Conservation (phyloP, 805 yeast genomes). For the Nadsonia fulvescens region DNA sequence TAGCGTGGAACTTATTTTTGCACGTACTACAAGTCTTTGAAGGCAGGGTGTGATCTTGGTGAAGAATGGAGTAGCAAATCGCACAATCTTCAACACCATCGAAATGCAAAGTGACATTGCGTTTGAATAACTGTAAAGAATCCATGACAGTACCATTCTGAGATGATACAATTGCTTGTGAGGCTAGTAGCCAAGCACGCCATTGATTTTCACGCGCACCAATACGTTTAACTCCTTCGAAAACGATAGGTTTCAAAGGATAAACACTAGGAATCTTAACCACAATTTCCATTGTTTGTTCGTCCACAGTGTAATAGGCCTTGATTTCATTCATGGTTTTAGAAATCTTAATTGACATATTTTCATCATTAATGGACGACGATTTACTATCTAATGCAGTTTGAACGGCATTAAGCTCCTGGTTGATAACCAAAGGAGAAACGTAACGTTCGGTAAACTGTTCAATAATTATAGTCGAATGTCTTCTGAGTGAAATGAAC, state of each 20-base stretch:
- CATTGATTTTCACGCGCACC: constrained; percentile 87
- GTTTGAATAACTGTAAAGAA: constrained; percentile 48
- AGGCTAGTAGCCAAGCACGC: constrained; percentile 88
- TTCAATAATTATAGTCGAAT: constrained; percentile 41
- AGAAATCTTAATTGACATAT: constrained; percentile 41
- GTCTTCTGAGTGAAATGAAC: constrained; percentile 31
- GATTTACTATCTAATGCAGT: too few relatives aligned
- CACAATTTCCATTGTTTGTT: constrained; percentile 65
- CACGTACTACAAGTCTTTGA: constrained; percentile 79
- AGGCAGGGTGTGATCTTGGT: constrained; percentile 81
- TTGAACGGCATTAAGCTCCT: constrained; percentile 38
- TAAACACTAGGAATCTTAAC: constrained; percentile 56
- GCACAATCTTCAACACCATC: constrained; percentile 95
- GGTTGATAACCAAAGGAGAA: constrained; percentile 43
- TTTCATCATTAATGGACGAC: constrained; percentile 15
- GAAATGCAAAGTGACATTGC: constrained; percentile 68
- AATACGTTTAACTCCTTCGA: constrained; percentile 59
- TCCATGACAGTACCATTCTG: constrained; percentile 34
- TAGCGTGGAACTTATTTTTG: constrained; percentile 85
- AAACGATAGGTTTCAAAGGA: constrained; percentile 60
- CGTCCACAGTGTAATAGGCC: constrained; percentile 64
- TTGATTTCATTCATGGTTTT: constrained; percentile 46
- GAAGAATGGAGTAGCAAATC: constrained; percentile 82
- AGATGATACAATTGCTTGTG: constrained; percentile 62
- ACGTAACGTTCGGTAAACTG: constrained; percentile 40